A percentile compares a stretch with the other conserved stretches of the same genome.
These are phyloP conservation scores for Oryza longistaminata DNA, from an alignment of 176 grass and related monocot genomes.

Conservation along the genomic window DNA sequence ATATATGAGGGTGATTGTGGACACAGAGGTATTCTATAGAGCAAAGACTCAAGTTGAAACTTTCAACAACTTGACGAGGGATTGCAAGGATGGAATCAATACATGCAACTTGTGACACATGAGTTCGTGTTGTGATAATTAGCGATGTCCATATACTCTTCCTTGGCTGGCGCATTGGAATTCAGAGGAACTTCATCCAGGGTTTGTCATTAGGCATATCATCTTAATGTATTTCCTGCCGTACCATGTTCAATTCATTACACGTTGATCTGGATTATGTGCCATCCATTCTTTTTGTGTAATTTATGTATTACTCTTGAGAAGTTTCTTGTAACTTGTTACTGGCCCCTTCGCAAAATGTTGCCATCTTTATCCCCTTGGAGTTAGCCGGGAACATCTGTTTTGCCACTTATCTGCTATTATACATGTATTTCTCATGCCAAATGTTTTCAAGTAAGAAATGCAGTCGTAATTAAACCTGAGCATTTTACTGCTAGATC, in stretches of 20 bases:
- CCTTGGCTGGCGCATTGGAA: slow-evolving; percentile 26
- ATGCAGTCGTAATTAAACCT: background rate
- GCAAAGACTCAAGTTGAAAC: slow-evolving; percentile 75
- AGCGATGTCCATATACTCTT: slow-evolving; percentile 41
- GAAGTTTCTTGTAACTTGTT: background rate
- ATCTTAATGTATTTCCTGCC: slow-evolving; percentile 35
- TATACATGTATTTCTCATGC: background rate
- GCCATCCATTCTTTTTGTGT: slow-evolving; percentile 38
- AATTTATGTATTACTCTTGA: slow-evolving; percentile 34
- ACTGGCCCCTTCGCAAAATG: background rate
- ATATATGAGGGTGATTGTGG: slow-evolving; percentile 91
- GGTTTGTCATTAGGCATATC: slow-evolving; percentile 42
- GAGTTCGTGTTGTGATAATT: slow-evolving; percentile 29
- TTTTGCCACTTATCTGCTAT: slow-evolving; percentile 14
- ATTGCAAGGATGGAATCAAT: slow-evolving; percentile 98
- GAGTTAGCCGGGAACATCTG: background rate
- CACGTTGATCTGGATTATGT: slow-evolving; percentile 30
- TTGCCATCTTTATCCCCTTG: slow-evolving; percentile 9
- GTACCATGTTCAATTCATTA: slow-evolving; percentile 39
- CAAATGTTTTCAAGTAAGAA: slow-evolving; percentile 26
- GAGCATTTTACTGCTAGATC: background rate
- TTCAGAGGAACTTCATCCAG: slow-evolving; percentile 35
- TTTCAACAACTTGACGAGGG: slow-evolving; percentile 92
- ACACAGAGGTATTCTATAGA: slow-evolving; percentile 87
- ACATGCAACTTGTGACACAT: slow-evolving; percentile 69